These are phyloP conservation scores for Candida germanica DNA, from an alignment of 805 yeast species.

Conservation along the genomic window DNA sequence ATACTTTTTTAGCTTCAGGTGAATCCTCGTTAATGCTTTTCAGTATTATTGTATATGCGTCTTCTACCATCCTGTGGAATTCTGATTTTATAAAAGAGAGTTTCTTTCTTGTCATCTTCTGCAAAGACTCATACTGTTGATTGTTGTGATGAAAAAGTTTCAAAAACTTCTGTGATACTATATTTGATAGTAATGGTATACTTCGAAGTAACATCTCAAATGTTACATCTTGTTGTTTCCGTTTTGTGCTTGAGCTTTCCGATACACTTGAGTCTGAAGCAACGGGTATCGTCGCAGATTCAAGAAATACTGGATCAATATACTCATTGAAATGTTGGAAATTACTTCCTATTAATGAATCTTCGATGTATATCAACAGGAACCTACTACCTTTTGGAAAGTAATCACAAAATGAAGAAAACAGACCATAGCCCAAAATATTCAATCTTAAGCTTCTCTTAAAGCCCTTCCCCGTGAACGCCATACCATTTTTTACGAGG, in stretches of 20 bases:
- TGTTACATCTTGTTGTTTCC: slow-evolving; percentile 14
- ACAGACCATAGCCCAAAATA: slow-evolving; percentile 45
- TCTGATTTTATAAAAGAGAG: slow-evolving; percentile 25
- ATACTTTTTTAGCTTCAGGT: slow-evolving; percentile 33
- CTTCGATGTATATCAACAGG: slow-evolving; percentile 56
- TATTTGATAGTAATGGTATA: slow-evolving; percentile 38
- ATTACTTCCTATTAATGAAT: slow-evolving; percentile 48
- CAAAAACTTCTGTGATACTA: slow-evolving; percentile 37
- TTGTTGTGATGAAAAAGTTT: slow-evolving; percentile 42
- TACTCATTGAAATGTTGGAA: slow-evolving; percentile 8
- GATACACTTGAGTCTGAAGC: not conserved
- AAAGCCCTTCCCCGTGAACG: slow-evolving; percentile 61
- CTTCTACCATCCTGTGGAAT: slow-evolving; percentile 31
- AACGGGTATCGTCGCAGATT: not conserved
- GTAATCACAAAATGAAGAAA: slow-evolving; percentile 56
- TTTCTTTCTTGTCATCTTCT: slow-evolving; percentile 26
- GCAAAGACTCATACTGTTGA: slow-evolving; percentile 26
- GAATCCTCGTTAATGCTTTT: slow-evolving; percentile 34
- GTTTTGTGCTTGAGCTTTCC: no score
- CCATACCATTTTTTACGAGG: slow-evolving; percentile 49
- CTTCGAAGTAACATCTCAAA: slow-evolving; percentile 37
- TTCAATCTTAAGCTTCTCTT: slow-evolving; percentile 40
- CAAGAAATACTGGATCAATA: slow-evolving; percentile 8
- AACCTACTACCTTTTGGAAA: slow-evolving; percentile 55
- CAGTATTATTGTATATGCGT: slow-evolving; percentile 36